These are phyloP conservation scores for Xylaria polymorpha DNA, from an alignment of 2,329 filamentous ascomycete genomes.

Conservation along the genomic window DNA sequence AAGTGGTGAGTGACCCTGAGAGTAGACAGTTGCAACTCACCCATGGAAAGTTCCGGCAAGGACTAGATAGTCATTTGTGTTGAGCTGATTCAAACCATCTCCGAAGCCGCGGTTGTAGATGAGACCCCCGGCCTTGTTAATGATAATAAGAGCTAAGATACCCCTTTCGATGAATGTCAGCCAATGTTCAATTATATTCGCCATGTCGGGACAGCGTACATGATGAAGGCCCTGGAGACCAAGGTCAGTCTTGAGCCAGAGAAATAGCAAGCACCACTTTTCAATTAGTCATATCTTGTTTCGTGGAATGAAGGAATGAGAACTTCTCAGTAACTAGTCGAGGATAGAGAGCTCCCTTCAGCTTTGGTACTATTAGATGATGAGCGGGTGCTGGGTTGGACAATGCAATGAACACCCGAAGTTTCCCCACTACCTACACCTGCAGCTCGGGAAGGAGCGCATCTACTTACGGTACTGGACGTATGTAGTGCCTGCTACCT, in stretches of 20 bases:
- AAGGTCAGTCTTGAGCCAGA: background rate
- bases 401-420: slow-evolving; percentile 16
- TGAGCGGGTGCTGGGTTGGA: background rate
- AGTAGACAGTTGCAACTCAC: slow-evolving; percentile 58
- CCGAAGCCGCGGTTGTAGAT: slow-evolving; percentile 97
- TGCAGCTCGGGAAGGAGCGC: too few species aligned
- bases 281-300: slow-evolving; percentile 9
- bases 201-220: slow-evolving; percentile 21
- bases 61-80: slow-evolving; percentile 95
- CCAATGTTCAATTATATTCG: background rate
- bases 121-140: slow-evolving; percentile 97
- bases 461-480: background rate
- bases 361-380: background rate
- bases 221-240: slow-evolving; percentile 7
- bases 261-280: background rate
- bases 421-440: slow-evolving; percentile 25
- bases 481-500: too few species aligned
- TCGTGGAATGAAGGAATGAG: background rate
- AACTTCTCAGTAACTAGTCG: too few species aligned
- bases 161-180: slow-evolving; percentile 69
- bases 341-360: background rate
- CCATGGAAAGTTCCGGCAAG: slow-evolving; percentile 97
- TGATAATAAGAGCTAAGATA: slow-evolving; percentile 94
- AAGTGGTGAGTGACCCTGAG: background rate
- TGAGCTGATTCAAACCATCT: slow-evolving; percentile 85